These are phyloP conservation scores for Parafenestella ontariensis DNA, from an alignment of 2,329 filamentous ascomycete genomes.

Conservation along the genomic window DNA sequence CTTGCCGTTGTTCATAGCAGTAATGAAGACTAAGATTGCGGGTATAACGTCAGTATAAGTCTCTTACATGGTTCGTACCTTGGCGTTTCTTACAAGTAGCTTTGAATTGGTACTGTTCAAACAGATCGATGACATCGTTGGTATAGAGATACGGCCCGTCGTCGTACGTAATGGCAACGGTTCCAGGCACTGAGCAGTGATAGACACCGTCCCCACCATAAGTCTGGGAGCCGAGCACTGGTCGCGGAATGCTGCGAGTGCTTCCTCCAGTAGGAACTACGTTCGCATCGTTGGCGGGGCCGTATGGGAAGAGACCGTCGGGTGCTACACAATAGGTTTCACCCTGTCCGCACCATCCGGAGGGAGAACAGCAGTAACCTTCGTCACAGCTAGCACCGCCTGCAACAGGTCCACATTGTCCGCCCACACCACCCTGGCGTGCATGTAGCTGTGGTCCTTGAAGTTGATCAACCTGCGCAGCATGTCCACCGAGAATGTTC, in stretches of 20 bases:
- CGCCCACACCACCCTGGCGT: slow-evolving; percentile 42
- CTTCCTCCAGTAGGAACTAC: slow-evolving; percentile 60
- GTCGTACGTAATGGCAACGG: slow-evolving; percentile 71
- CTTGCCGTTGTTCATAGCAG: slow-evolving; percentile 63
- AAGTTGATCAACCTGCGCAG: slow-evolving; percentile 20
- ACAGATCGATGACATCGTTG: slow-evolving; percentile 64
- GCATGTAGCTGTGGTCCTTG: slow-evolving; percentile 23
- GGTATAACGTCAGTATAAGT: background rate
- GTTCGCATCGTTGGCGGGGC: slow-evolving; percentile 66
- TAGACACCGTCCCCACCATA: slow-evolving; percentile 67
- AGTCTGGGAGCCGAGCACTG: slow-evolving; percentile 60
- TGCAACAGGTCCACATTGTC: slow-evolving; percentile 37
- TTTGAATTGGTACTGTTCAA: slow-evolving; percentile 64
- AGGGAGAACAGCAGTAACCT: slow-evolving; percentile 44
- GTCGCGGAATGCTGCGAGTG: slow-evolving; percentile 60
- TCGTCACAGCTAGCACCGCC: slow-evolving; percentile 39
- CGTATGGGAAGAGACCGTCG: slow-evolving; percentile 66
- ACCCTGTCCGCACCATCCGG: slow-evolving; percentile 41
- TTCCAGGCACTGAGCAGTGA: slow-evolving; percentile 59
- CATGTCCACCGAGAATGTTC: slow-evolving; percentile 28
- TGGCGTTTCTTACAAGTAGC: slow-evolving; percentile 58
- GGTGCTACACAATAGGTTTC: slow-evolving; percentile 64
- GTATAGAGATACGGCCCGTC: slow-evolving; percentile 71
- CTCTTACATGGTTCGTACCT: background rate
- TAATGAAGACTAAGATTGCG: slow-evolving; percentile 61